Evolutionary conservation across 2,329 filamentous ascomycete species (phyloP).

Genomic region (Acephala macrosclerotiorum): DNA sequence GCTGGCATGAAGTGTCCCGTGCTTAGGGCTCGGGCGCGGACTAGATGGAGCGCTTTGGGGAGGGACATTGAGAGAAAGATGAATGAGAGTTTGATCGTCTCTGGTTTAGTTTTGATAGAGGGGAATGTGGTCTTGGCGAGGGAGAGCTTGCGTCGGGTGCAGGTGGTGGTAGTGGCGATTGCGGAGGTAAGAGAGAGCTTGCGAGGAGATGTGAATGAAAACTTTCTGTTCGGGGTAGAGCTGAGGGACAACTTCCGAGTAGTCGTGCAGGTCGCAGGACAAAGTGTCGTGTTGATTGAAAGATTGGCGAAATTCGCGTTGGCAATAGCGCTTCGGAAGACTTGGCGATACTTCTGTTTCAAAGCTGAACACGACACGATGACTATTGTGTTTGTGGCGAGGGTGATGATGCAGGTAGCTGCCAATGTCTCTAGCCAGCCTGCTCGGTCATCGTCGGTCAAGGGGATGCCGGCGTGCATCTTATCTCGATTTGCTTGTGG

Average conservation of each 20-base stretch:
- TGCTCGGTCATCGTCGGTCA: not conserved
- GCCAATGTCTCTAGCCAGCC: not conserved
- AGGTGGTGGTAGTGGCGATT: too few species aligned
- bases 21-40: not conserved
- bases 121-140: too few species aligned
- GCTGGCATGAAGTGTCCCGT: slow-evolving; percentile 2
- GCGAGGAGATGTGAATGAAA: too few species aligned
- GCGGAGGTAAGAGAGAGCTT: too few species aligned
- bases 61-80: not conserved
- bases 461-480: not conserved
- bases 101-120: too few species aligned
- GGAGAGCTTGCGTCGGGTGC: too few species aligned
- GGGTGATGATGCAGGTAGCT: not conserved
- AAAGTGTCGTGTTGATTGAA: too few species aligned
- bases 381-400: not conserved
- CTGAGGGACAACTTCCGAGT: too few species aligned
- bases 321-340: not conserved
- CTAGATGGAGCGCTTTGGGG: not conserved
- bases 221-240: too few species aligned
- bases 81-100: not conserved
- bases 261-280: too few species aligned
- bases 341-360: not conserved
- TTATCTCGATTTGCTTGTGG: not conserved
- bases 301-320: not conserved
- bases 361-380: not conserved